phyloP scores from a whole-genome alignment of 148 eudicot species.

The Hydrangea macrophylla region DNA sequence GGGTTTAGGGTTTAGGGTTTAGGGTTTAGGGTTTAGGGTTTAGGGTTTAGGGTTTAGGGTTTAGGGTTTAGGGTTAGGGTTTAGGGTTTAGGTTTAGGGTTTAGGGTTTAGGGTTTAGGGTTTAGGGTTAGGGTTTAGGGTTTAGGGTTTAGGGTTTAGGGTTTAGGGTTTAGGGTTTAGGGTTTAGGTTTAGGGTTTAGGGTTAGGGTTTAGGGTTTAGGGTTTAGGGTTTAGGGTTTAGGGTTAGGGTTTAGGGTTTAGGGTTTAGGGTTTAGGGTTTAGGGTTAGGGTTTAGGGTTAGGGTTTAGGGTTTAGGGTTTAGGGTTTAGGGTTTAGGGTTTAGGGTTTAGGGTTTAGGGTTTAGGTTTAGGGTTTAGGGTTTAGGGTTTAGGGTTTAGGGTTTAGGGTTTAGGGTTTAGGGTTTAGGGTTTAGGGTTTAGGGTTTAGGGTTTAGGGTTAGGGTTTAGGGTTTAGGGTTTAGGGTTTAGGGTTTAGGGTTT shows the following conservation, averaged over 20 bases:
- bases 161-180: constrained; percentile 4
- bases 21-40: constrained; percentile 11
- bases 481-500: neutral
- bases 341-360: neutral
- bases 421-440: neutral
- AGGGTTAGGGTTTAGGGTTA: neutral
- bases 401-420: neutral
- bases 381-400: neutral
- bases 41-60: constrained; percentile 7
- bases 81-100: constrained; percentile 4
- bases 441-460: neutral
- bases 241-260: neutral
- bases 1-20: neutral
- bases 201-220: neutral
- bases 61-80: constrained; percentile 1
- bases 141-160: constrained; percentile 10
- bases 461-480: neutral
- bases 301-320: neutral
- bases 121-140: neutral
- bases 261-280: neutral
- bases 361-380: neutral
- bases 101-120: neutral
- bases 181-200: neutral
- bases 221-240: constrained; percentile 3
- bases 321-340: neutral